A percentile compares a stretch with the other conserved stretches of the same genome.
Evolutionary conservation across 225 moss, liverwort and hornwort genomes (phyloP).

Genomic region (Neckera pumila): DNA sequence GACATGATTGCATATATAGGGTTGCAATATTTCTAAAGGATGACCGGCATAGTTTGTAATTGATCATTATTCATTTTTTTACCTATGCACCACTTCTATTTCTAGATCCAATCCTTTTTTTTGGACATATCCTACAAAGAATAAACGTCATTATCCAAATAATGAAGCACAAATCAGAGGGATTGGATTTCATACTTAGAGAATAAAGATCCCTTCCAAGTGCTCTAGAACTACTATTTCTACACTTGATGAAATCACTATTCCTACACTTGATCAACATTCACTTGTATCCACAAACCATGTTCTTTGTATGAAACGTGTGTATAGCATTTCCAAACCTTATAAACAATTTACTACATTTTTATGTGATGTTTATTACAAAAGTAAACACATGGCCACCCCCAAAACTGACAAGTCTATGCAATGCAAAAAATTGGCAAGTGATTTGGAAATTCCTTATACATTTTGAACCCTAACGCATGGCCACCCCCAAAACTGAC

Average conservation of each 20-base stretch:
- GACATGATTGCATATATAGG: neutral
- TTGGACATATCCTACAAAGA: fast-evolving
- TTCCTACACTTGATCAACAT: fast-evolving
- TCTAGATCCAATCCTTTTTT: fast-evolving
- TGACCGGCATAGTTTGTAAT: fast-evolving
- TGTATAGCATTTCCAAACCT: fast-evolving
- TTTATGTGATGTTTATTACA: no score
- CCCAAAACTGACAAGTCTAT: fast-evolving
- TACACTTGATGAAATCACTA: neutral
- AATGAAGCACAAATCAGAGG: neutral
- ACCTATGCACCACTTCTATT: fast-evolving
- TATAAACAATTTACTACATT: neutral
- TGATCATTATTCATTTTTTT: neutral
- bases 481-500: fast-evolving
- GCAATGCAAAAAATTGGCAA: neutral
- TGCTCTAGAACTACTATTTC: neutral
- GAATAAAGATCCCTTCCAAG: neutral
- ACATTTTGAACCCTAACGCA: neutral
- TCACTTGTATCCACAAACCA: neutral
- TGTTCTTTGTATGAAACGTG: neutral
- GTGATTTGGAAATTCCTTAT: neutral
- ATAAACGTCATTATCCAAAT: neutral
- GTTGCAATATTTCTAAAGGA: neutral
- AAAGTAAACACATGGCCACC: fast-evolving
- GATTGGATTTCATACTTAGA: neutral